Evolutionary conservation across 257 asterid genomes (phyloP).

Genomic region (Fraxinus anomala): DNA sequence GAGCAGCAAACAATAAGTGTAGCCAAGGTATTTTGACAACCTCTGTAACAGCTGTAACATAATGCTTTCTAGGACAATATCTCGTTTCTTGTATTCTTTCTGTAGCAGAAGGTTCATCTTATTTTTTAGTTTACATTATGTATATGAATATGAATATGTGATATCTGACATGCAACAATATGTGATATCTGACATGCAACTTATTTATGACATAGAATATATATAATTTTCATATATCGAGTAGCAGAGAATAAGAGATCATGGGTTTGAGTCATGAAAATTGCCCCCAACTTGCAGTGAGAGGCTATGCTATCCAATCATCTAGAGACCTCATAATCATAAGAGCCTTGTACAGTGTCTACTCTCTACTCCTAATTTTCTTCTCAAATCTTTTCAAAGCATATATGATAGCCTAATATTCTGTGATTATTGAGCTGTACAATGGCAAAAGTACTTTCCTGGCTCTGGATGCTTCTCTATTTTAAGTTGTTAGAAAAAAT

Average conservation of each 20-base stretch:
- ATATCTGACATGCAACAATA: background rate
- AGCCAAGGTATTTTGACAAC: constrained; percentile 70
- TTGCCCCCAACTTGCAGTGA: background rate
- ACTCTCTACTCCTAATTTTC: background rate
- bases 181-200: constrained; percentile 11
- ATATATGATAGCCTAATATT: background rate
- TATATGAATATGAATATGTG: background rate
- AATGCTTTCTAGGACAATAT: constrained; percentile 3
- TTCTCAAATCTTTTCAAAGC: background rate
- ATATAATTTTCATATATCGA: constrained; percentile 6
- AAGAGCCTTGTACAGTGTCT: background rate
- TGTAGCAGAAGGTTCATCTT: constrained; percentile 1
- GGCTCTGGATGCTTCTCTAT: background rate
- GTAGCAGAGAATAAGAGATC: background rate
- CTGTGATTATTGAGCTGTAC: background rate
- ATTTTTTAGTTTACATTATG: background rate
- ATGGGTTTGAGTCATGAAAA: background rate
- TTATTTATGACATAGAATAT: constrained; percentile 12
- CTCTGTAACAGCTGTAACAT: constrained; percentile 15
- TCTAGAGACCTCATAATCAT: background rate
- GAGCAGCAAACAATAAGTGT: constrained; percentile 99
- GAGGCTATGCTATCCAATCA: background rate
- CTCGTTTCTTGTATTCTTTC: constrained; percentile 14
- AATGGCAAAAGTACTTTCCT: background rate
- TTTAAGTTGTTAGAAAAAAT: background rate